These are phyloP conservation scores for Chloranthus sessilifolius DNA, from an alignment of 164 flowering plant species.

Conservation along the genomic window DNA sequence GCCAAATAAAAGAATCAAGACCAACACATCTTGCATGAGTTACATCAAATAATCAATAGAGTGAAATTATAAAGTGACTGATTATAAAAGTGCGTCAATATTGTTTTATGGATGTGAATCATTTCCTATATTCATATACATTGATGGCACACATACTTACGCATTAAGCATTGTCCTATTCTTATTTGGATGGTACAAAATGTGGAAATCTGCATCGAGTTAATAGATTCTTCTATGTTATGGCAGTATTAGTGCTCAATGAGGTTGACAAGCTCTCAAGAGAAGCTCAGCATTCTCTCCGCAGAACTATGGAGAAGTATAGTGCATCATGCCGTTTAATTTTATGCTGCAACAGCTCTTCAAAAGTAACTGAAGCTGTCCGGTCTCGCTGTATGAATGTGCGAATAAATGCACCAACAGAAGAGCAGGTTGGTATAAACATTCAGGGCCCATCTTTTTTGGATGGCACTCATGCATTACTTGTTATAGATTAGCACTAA, in stretches of 20 bases:
- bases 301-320: slow-evolving; percentile 98
- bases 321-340: slow-evolving; percentile 87
- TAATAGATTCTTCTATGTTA: slow-evolving; percentile 7
- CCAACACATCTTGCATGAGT: too few species aligned
- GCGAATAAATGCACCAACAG: slow-evolving; percentile 75
- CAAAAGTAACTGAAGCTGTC: slow-evolving; percentile 94
- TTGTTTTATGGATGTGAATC: too few species aligned
- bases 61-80: too few species aligned
- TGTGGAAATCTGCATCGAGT: neutral
- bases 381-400: slow-evolving; percentile 91
- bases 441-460: neutral
- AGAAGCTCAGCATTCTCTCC: slow-evolving; percentile 97
- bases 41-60: too few species aligned
- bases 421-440: slow-evolving; percentile 54
- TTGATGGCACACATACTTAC: too few species aligned
- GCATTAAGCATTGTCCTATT: too few species aligned
- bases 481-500: too few species aligned
- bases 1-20: too few species aligned
- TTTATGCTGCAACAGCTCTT: slow-evolving; percentile 94
- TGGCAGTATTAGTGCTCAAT: slow-evolving; percentile 80
- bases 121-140: too few species aligned
- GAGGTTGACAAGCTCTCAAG: slow-evolving; percentile 98
- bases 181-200: too few species aligned
- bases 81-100: too few species aligned
- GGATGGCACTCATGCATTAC: neutral